phyloP scores from a whole-genome alignment of 164 flowering plant genomes.

The Sedum album region DNA sequence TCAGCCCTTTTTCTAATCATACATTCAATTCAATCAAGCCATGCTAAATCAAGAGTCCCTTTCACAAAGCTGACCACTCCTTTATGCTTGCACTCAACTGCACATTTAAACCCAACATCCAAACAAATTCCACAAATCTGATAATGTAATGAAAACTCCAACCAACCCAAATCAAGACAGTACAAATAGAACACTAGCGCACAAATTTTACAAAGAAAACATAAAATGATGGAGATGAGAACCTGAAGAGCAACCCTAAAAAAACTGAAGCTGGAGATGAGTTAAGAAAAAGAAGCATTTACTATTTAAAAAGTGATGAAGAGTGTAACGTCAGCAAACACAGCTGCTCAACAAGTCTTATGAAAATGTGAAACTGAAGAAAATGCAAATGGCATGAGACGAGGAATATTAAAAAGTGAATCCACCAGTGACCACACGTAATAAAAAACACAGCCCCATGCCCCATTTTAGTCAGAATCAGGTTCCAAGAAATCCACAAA shows the following conservation, averaged over 20 bases:
- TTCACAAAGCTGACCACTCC: no score
- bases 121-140: background rate
- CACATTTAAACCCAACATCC: no score
- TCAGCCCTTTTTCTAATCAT: background rate
- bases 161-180: no score
- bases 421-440: no score
- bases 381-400: conserved; percentile 1
- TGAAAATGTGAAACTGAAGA: background rate
- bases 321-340: background rate
- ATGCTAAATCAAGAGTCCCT: no score
- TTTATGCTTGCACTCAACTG: no score
- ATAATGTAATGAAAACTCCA: background rate
- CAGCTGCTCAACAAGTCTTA: background rate
- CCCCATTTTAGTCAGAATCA: no score
- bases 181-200: no score
- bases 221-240: background rate
- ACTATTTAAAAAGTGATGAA: background rate
- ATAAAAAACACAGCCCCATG: no score
- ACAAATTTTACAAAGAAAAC: no score
- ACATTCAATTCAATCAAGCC: no score
- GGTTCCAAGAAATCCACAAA: no score
- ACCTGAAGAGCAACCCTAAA: background rate
- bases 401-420: background rate
- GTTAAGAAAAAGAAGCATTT: background rate
- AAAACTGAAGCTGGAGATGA: background rate